A percentile compares a stretch with the other conserved stretches of the same genome.
Evolutionary conservation across 805 yeast genomes (phyloP).

Genomic region (Lachancea kluyveri): DNA sequence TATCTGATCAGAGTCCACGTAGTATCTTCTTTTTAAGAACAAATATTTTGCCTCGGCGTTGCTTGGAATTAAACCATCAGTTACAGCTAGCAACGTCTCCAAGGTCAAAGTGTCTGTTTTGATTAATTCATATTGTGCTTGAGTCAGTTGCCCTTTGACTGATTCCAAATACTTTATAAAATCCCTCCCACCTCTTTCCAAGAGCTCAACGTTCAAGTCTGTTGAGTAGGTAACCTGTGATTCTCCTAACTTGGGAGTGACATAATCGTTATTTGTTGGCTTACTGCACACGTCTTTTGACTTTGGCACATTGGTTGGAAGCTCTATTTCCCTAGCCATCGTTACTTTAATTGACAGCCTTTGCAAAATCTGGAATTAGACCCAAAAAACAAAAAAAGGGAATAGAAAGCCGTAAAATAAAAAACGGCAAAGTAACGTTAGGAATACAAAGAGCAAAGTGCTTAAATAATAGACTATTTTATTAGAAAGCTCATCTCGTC

Average conservation of each 20-base stretch:
- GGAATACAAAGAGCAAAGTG: too few relatives aligned
- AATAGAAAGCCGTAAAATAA: too few relatives aligned
- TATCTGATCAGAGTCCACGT: slow-evolving; percentile 13
- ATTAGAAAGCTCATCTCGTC: too few relatives aligned
- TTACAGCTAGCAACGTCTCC: slow-evolving; percentile 15
- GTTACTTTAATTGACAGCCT: too few relatives aligned
- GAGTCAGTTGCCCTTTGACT: slow-evolving; percentile 23
- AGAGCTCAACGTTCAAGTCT: slow-evolving; percentile 10
- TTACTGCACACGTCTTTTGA: too few relatives aligned
- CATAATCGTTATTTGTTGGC: too few relatives aligned
- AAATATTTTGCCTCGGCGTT: slow-evolving; percentile 17
- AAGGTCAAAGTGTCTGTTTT: slow-evolving; percentile 16
- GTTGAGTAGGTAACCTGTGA: slow-evolving; percentile 6
- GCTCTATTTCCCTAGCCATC: too few relatives aligned
- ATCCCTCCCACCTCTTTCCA: slow-evolving; percentile 21
- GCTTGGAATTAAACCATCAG: slow-evolving; percentile 15
- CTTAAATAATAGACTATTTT: too few relatives aligned
- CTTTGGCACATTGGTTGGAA: too few relatives aligned
- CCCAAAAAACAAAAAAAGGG: too few relatives aligned
- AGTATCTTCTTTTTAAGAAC: slow-evolving; percentile 21
- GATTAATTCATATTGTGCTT: slow-evolving; percentile 23
- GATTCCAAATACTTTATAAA: slow-evolving; percentile 16
- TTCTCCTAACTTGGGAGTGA: slow-evolving; percentile 16
- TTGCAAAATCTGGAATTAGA: too few relatives aligned
- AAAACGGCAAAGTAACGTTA: too few relatives aligned